Percentiles rank a stretch among this genome's conserved stretches.
Evolutionary conservation across 768 basidiomycete species (phyloP).

Genomic region (Cystofilobasidium macerans): DNA sequence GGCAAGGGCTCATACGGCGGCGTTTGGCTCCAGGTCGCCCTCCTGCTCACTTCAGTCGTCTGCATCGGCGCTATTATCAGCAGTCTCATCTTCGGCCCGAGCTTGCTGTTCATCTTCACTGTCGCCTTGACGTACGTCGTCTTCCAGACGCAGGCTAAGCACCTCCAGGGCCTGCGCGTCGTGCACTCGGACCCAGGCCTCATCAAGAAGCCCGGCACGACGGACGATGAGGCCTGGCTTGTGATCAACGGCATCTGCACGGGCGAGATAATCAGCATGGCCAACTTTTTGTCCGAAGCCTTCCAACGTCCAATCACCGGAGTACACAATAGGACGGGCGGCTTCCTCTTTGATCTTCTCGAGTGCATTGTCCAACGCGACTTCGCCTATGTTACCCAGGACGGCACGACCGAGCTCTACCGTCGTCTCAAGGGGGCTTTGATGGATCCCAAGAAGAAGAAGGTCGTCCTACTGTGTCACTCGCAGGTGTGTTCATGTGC

Average conservation of each 20-base stretch:
- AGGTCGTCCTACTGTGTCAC: slow-evolving; percentile 33
- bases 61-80: not conserved
- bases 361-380: slow-evolving; percentile 34
- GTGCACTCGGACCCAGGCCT: not conserved
- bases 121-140: not conserved
- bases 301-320: slow-evolving; percentile 31
- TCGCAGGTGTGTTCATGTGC: slow-evolving; percentile 17
- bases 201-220: not conserved
- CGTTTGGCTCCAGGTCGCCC: not conserved
- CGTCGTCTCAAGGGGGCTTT: slow-evolving; percentile 26
- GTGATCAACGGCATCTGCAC: slow-evolving; percentile 10
- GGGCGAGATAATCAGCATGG: not conserved
- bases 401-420: not conserved
- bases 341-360: slow-evolving; percentile 33
- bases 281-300: not conserved
- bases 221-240: slow-evolving; percentile 6
- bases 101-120: not conserved
- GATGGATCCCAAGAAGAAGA: slow-evolving; percentile 26
- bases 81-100: not conserved
- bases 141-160: not conserved
- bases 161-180: not conserved
- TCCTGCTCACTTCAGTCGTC: not conserved
- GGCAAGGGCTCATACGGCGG: not conserved
- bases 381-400: not conserved
- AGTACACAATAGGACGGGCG: slow-evolving; percentile 31